Evolutionary conservation across 2,329 filamentous ascomycete genomes (phyloP).

Genomic region (Apiospora pterosperma): DNA sequence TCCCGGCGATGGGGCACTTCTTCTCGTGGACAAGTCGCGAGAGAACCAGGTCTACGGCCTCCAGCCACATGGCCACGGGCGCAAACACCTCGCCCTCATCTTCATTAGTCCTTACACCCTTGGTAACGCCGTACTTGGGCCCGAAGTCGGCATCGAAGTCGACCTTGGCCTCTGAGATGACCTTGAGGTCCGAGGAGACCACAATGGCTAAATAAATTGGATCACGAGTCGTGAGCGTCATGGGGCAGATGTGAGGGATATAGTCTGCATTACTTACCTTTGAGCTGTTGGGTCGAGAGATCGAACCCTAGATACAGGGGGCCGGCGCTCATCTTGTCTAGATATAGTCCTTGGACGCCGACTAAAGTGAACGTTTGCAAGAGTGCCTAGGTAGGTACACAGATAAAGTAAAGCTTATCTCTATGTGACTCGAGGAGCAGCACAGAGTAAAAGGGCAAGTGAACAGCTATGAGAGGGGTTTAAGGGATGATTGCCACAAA

Average conservation of each 20-base stretch:
- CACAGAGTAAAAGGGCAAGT: background rate
- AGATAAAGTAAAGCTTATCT: background rate
- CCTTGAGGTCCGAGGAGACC: constrained; percentile 76
- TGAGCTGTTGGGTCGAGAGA: constrained; percentile 93
- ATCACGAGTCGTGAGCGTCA: constrained; percentile 9
- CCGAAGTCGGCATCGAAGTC: constrained; percentile 87
- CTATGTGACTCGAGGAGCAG: background rate
- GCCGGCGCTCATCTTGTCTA: constrained; percentile 33
- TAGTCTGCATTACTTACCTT: constrained; percentile 54
- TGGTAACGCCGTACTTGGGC: constrained; percentile 72
- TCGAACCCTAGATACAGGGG: constrained; percentile 90
- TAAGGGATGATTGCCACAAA: background rate
- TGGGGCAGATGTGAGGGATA: constrained; percentile 4
- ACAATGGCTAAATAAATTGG: constrained; percentile 64
- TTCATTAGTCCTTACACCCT: constrained; percentile 83
- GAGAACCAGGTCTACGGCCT: constrained; percentile 85
- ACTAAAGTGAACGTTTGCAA: background rate
- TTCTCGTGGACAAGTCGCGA: constrained; percentile 65
- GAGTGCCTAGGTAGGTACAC: background rate
- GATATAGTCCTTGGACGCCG: background rate
- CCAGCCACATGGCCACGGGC: constrained; percentile 91
- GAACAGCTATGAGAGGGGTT: background rate
- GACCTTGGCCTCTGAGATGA: constrained; percentile 82
- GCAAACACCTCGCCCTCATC: constrained; percentile 86
- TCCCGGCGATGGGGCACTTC: constrained; percentile 67